These are phyloP conservation scores for Puccinia triticina DNA, from an alignment of 1,284 basidiomycete genomes.

Conservation along the genomic window DNA sequence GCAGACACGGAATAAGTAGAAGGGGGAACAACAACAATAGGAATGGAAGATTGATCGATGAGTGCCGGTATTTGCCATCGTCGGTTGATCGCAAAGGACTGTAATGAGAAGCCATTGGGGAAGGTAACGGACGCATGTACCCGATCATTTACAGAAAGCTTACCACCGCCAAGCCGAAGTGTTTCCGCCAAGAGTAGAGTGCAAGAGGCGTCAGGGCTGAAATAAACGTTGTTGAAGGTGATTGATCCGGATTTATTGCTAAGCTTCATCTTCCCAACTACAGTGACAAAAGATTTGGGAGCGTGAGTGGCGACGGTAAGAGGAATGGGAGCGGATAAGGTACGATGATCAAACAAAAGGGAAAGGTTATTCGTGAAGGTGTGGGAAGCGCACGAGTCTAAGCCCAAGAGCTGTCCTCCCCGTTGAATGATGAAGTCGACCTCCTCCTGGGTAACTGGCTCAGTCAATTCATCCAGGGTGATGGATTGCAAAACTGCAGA, in stretches of 20 bases:
- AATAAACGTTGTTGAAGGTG: constrained; percentile 26
- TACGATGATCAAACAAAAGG: neutral
- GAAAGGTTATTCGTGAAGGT: neutral
- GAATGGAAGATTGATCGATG: neutral
- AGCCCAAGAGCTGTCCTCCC: neutral
- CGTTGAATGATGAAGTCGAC: neutral
- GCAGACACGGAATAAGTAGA: neutral
- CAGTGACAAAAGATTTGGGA: neutral
- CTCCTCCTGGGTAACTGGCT: neutral
- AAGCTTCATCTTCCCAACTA: constrained; percentile 25
- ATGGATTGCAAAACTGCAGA: neutral
- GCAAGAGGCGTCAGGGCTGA: neutral
- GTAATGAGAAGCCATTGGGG: neutral
- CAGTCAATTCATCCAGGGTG: neutral
- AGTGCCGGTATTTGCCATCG: neutral
- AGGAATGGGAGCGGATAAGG: neutral
- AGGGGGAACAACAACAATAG: neutral
- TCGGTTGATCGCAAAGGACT: neutral
- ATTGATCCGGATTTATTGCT: neutral
- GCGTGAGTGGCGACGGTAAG: neutral
- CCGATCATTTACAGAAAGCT: neutral
- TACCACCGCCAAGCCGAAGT: neutral
- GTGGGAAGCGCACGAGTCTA: constrained; percentile 23
- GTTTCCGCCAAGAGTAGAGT: constrained; percentile 6
- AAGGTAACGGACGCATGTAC: neutral